Evolutionary conservation across 768 basidiomycete species (phyloP), one percentile per base, ranked within the genome.

Genomic region (Tylopilus subfusipes): DNA sequence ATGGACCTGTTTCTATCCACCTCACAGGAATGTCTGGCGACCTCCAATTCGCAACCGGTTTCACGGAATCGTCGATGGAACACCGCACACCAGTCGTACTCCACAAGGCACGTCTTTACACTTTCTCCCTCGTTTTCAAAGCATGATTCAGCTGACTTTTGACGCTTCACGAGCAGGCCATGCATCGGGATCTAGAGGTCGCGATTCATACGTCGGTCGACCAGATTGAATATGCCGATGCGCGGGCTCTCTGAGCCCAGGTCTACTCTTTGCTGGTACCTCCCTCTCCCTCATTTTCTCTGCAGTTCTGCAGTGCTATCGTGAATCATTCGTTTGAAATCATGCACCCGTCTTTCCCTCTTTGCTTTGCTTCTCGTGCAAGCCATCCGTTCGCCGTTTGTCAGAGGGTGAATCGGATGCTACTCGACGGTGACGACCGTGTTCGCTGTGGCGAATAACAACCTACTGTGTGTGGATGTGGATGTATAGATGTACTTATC

Each of bases 1-100:
- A 71, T 2, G 72, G 72, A 16, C 63, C 68, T 1, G 62, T 76
- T 16, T 78, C 80, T 7, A 74, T 81, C 42, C 75, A 76, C 47
- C 71, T 81, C 29, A 76, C 74, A 3, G 68, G 71, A 19, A 61
- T 77, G 5, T 68, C 71, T 5, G 44, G 42, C 2, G 50, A 55
- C 10, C 58, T 53, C 11, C 34, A 18, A n/a, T 62, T 62, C 29
- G 36, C 48, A 19, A 19, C 40, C 1, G 56, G 48, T 1, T 50
- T 51, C 21, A 48, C 52, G 3, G 51, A 21, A 1, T 55, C 56
- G 4, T 40, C 48, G 19, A 16, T 11, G 1, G 40, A 36, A 19
- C 42, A 24, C 2, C 6, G 50, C 13, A 12, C 14, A 1, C 19
- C 53, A 2, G 22, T 7, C 11, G 31, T 18, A 19, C 2, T 14